Percentiles rank a stretch among this genome's conserved stretches.
Conservation (phyloP, 495 filamentous ascomycete species). For the Xylaria nigripes region DNA sequence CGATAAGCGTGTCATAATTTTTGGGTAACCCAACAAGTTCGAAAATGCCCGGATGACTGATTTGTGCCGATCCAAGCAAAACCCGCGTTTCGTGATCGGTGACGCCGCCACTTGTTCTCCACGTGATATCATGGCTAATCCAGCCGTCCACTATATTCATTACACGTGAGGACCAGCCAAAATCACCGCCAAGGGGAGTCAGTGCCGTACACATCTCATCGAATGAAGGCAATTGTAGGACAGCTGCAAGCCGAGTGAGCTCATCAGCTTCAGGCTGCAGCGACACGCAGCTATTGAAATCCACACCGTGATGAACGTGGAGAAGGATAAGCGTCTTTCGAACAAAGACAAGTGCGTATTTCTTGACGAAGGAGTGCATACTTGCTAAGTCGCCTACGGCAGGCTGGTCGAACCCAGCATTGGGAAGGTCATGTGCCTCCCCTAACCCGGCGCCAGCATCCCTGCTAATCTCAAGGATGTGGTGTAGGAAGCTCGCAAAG, state of each 20-base stretch:
- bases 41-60: constrained; percentile 83
- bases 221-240: constrained; percentile 65
- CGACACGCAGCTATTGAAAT: constrained; percentile 70
- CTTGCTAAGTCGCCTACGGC: constrained; percentile 33
- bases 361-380: constrained; percentile 48
- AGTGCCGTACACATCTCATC: constrained; percentile 61
- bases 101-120: constrained; percentile 1
- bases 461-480: constrained; percentile 27
- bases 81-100: constrained; percentile 1
- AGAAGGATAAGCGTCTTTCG: constrained; percentile 78
- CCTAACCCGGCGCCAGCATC: constrained; percentile 11
- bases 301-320: constrained; percentile 79
- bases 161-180: constrained; percentile 33
- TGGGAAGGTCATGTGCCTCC: constrained; percentile 14
- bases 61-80: constrained; percentile 31
- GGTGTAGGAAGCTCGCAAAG: constrained; percentile 37
- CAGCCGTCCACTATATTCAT: constrained; percentile 58
- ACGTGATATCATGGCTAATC: constrained; percentile 57
- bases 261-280: constrained; percentile 61
- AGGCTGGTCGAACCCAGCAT: constrained; percentile 36
- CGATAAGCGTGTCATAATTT: constrained; percentile 86
- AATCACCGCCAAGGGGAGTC: constrained; percentile 32
- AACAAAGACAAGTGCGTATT: constrained; percentile 82
- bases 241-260: constrained; percentile 69
- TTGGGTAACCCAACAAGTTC: constrained; percentile 89